A percentile compares a stretch with the other conserved stretches of the same genome.
phyloP scores from a whole-genome alignment of 106 monocot species.

The Cymbidium sinense region DNA sequence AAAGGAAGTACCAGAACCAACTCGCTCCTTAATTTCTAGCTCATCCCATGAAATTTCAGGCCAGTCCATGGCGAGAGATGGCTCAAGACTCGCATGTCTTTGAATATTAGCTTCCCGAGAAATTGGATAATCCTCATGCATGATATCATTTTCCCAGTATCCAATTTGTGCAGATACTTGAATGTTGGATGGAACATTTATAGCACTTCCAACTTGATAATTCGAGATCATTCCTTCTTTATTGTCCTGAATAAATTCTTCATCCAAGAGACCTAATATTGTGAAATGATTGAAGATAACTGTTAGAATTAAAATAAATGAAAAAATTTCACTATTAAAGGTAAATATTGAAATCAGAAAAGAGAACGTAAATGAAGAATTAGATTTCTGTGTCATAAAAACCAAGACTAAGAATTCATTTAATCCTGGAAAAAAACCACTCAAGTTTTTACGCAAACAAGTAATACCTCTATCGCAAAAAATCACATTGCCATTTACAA shows the following conservation, averaged over 20 bases:
- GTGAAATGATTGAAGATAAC: background rate
- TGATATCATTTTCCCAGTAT: slow-evolving; percentile 8
- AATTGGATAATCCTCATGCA: slow-evolving; percentile 12
- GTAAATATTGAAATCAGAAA: background rate
- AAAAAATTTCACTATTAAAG: background rate
- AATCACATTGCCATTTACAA: background rate
- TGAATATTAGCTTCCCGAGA: slow-evolving; percentile 15
- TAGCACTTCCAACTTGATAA: slow-evolving; percentile 5
- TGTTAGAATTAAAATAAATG: background rate
- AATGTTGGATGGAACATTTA: slow-evolving; percentile 11
- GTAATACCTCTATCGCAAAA: background rate
- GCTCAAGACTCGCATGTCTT: slow-evolving; percentile 45
- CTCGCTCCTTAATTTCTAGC: slow-evolving; percentile 55
- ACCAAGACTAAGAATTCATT: background rate
- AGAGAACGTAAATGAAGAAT: background rate
- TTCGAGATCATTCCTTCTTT: slow-evolving; percentile 5
- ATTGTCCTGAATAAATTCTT: slow-evolving; percentile 12
- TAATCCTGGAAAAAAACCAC: background rate
- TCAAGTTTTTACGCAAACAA: background rate
- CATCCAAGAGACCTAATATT: background rate
- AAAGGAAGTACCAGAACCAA: slow-evolving; percentile 65
- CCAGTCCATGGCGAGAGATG: slow-evolving; percentile 66
- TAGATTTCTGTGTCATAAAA: background rate
- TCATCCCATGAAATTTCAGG: slow-evolving; percentile 85
- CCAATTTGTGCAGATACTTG: slow-evolving; percentile 16